Percentiles rank a stretch among this genome's conserved stretches.
Evolutionary conservation across 2,329 filamentous ascomycete genomes (phyloP).

Genomic region (Sporothrix pallida): DNA sequence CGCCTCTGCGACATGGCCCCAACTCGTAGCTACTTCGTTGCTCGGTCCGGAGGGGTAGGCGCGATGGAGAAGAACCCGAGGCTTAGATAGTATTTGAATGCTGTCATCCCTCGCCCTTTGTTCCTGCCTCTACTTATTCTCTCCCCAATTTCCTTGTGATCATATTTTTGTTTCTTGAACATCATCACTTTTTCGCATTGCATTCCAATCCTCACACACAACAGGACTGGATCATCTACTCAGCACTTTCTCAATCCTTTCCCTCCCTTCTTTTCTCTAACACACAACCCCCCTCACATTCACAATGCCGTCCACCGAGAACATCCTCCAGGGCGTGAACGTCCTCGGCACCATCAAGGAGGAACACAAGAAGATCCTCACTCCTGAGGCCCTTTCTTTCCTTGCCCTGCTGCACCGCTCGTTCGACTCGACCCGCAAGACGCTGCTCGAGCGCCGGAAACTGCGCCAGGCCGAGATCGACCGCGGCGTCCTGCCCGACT

Average conservation of each 20-base stretch:
- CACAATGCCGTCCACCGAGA: slow-evolving; percentile 72
- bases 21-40: slow-evolving; percentile 21
- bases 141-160: slow-evolving; percentile 7
- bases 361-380: slow-evolving; percentile 86
- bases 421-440: slow-evolving; percentile 89
- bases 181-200: slow-evolving; percentile 21
- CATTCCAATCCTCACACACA: neutral
- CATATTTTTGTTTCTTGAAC: neutral
- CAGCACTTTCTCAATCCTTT: neutral
- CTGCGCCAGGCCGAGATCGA: slow-evolving; percentile 92
- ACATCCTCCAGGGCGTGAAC: slow-evolving; percentile 84
- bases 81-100: slow-evolving; percentile 30
- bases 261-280: neutral
- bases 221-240: neutral
- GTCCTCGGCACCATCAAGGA: slow-evolving; percentile 81
- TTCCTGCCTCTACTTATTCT: slow-evolving; percentile 6
- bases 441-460: slow-evolving; percentile 83
- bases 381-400: slow-evolving; percentile 87
- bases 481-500: slow-evolving; percentile 85
- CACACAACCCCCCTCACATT: neutral
- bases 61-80: slow-evolving; percentile 25
- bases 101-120: slow-evolving; percentile 23
- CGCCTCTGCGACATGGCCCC: slow-evolving; percentile 7
- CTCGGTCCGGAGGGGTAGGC: slow-evolving; percentile 28
- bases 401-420: slow-evolving; percentile 92